phyloP scores from a whole-genome alignment of 192 early-diverging fungal species.

The Nowakowskiella sp. region DNA sequence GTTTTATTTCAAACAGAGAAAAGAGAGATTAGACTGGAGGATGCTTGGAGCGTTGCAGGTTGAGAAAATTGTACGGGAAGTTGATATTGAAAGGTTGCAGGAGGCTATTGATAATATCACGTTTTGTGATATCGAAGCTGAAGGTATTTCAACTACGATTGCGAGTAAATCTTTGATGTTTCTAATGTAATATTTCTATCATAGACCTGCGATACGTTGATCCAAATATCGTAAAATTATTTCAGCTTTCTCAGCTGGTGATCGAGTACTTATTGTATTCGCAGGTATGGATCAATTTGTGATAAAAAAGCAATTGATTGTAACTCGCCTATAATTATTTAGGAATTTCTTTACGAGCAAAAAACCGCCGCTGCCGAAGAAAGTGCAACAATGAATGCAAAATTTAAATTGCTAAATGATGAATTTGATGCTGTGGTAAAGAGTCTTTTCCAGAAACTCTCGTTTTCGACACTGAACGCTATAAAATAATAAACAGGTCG shows the following conservation, averaged over 20 bases:
- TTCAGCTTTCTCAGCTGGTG: constrained; percentile 47
- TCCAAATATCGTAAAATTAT: constrained; percentile 46
- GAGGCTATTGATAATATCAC: constrained; percentile 48
- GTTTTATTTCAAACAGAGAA: constrained; percentile 40
- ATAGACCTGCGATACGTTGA: constrained; percentile 38
- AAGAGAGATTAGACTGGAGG: constrained; percentile 44
- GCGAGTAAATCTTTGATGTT: neutral
- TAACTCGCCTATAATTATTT: neutral
- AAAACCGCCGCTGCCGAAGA: neutral
- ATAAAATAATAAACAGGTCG: constrained; percentile 6
- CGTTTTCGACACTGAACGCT: neutral
- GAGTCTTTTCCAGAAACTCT: neutral
- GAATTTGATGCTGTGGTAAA: neutral
- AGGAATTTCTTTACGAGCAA: too few relatives aligned
- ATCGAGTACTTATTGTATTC: constrained; percentile 49
- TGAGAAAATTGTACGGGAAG: constrained; percentile 35
- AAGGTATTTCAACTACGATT: constrained; percentile 17
- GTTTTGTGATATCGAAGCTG: constrained; percentile 44
- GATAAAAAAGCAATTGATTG: constrained; percentile 14
- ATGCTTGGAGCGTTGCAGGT: constrained; percentile 17
- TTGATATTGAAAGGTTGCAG: constrained; percentile 38
- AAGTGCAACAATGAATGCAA: constrained; percentile 1
- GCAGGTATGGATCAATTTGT: constrained; percentile 23
- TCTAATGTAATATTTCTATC: neutral
- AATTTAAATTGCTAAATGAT: neutral